Percentiles rank a stretch among this genome's conserved stretches.
These are phyloP conservation scores for Cordyceps farinosa DNA, from an alignment of 2,329 filamentous ascomycete species.

Conservation along the genomic window DNA sequence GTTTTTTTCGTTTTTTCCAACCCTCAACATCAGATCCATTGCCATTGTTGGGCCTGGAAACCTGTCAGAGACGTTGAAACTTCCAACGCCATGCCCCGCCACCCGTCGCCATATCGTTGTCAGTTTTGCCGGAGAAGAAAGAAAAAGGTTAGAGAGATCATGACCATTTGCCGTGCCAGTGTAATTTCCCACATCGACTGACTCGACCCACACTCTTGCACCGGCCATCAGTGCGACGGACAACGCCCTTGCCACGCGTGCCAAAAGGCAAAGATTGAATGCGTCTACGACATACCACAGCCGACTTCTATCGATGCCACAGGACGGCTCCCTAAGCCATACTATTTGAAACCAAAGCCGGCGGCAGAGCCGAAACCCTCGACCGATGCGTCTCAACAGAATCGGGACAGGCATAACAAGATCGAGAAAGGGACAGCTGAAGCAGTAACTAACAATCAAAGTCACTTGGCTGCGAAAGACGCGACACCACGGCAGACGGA, in stretches of 20 bases:
- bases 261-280: background rate
- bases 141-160: background rate
- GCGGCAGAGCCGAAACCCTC: background rate
- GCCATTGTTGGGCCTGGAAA: background rate
- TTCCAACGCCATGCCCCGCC: background rate
- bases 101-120: background rate
- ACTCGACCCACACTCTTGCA: background rate
- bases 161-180: background rate
- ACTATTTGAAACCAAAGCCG: background rate
- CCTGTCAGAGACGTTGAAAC: background rate
- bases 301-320: background rate
- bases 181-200: background rate
- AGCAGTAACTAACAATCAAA: background rate
- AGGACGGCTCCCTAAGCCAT: background rate
- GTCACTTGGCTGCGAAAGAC: background rate
- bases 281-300: background rate
- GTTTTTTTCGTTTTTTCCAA: too few relatives aligned
- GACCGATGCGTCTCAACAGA: background rate
- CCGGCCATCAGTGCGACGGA: background rate
- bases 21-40: background rate
- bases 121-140: constrained; percentile 7
- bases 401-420: background rate
- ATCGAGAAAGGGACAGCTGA: background rate
- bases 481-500: background rate
- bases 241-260: background rate